Evolutionary conservation across 2,329 filamentous ascomycete species (phyloP), one percentile per base, ranked within the genome.

Genomic region (Pseudogymnoascus sp.): DNA sequence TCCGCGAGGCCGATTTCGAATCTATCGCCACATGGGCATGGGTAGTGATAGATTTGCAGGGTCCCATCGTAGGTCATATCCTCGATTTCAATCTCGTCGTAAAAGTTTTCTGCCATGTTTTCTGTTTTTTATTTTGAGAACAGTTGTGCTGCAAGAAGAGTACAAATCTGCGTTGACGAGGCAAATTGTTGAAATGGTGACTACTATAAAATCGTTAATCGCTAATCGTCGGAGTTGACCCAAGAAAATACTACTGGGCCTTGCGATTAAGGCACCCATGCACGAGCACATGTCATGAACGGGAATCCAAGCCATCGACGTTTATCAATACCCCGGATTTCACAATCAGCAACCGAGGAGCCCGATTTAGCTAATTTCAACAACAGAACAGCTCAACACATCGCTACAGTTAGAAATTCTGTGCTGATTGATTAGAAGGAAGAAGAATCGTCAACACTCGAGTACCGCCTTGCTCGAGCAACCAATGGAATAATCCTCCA

Each of bases 61-160:
- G 82, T 81, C 55, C 86, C 79, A 75, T 97, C 92, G 74, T 85
- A 97, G 71, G 90, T 94, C 92, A 97, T 96, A 77, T 99, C 94
- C 76, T 97, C 93, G 79, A 97, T 97, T 75, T 97, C 93, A 76
- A 97, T 93, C 77, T 97, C 93, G 72, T 97, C 93, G 80, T 97
- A 97, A 74, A 96, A 90, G 66, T 88, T 83, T 72, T 87, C 85
- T 36, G 85, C 80, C 84, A 87, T 87, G 25, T 59, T 59, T 62
- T n/a, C 5, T 2, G 38, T 3, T 25, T 51, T 21, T 51, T 51
- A 27, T 33, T 51, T 61, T 55, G 17, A 27, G 4, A 42, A 33
- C 39, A 10, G 36, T 61, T 61, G 25, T 21, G 39, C 31, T 59
- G 29, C 13, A 33, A 33, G 5, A 10, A 13, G 15, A 31, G 48